phyloP scores from a whole-genome alignment of 2,329 filamentous ascomycete species.

The Exophiala bonariae region DNA sequence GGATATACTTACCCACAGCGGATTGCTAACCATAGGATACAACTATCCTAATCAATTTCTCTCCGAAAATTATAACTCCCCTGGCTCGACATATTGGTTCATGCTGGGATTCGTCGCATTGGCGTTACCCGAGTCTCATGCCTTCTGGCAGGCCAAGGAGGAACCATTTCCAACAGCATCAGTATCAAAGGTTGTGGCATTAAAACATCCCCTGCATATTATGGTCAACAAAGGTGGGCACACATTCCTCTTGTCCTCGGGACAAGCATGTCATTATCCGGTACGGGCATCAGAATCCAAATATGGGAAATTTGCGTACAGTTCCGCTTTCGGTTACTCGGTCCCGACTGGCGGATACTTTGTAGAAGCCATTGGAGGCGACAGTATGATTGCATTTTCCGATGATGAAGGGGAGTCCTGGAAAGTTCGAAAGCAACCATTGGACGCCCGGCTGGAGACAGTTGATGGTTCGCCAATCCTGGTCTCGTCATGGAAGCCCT shows the following conservation, averaged over 20 bases:
- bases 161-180: constrained; percentile 57
- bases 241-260: constrained; percentile 72
- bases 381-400: constrained; percentile 73
- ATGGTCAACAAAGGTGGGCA: constrained; percentile 70
- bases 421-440: constrained; percentile 71
- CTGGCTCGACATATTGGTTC: constrained; percentile 72
- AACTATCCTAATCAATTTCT: constrained; percentile 79
- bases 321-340: constrained; percentile 72
- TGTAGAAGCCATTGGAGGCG: constrained; percentile 73
- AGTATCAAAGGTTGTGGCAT: constrained; percentile 59
- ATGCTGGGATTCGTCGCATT: constrained; percentile 76
- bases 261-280: constrained; percentile 79
- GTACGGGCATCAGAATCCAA: constrained; percentile 81
- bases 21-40: constrained; percentile 74
- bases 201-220: constrained; percentile 72
- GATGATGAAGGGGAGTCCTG: constrained; percentile 77
- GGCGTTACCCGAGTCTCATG: constrained; percentile 66
- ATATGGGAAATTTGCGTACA: constrained; percentile 77
- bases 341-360: constrained; percentile 75
- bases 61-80: constrained; percentile 81
- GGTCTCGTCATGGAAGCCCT: constrained; percentile 70
- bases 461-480: constrained; percentile 59
- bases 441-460: constrained; percentile 62
- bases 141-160: constrained; percentile 72
- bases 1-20: constrained; percentile 72